phyloP scores from a whole-genome alignment of 179 eudicot genomes.

The Actinidia arguta region DNA sequence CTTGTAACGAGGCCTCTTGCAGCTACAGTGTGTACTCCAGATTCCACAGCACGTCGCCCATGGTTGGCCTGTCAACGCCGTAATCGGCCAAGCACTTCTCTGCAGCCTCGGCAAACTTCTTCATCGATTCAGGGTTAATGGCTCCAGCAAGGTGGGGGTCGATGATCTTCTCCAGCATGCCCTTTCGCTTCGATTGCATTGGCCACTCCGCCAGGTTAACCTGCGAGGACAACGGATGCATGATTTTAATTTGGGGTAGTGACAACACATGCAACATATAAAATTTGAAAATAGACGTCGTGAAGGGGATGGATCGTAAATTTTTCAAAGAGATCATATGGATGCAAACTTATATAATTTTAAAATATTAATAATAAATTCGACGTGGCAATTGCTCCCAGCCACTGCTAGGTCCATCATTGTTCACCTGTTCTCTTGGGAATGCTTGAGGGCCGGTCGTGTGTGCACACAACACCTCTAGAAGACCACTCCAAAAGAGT shows the following conservation, averaged over 20 bases:
- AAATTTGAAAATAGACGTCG: too few species aligned
- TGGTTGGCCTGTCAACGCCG: constrained; percentile 88
- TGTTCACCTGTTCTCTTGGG: constrained; percentile 33
- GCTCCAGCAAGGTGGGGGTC: constrained; percentile 61
- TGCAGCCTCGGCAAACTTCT: constrained; percentile 84
- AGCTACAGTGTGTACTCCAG: constrained; percentile 85
- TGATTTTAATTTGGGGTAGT: too few species aligned
- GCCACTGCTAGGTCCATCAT: too few species aligned
- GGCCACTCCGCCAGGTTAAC: constrained; percentile 98
- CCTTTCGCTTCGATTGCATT: constrained; percentile 81
- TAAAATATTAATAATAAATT: too few species aligned
- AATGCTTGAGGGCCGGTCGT: constrained; percentile 81
- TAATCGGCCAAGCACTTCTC: constrained; percentile 93
- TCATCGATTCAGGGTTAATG: constrained; percentile 74
- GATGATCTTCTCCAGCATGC: constrained; percentile 69
- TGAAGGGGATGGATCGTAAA: too few species aligned
- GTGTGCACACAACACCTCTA: constrained; percentile 83
- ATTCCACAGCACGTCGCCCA: constrained; percentile 98
- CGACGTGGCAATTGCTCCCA: too few species aligned
- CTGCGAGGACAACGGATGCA: too few species aligned
- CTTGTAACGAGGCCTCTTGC: constrained; percentile 69
- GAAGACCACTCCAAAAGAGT: constrained; percentile 92
- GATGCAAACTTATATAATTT: too few species aligned
- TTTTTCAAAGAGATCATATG: too few species aligned
- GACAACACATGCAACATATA: too few species aligned